Evolutionary conservation across 257 asterid genomes (phyloP).

Genomic region (Dorcoceras hygrometricum): DNA sequence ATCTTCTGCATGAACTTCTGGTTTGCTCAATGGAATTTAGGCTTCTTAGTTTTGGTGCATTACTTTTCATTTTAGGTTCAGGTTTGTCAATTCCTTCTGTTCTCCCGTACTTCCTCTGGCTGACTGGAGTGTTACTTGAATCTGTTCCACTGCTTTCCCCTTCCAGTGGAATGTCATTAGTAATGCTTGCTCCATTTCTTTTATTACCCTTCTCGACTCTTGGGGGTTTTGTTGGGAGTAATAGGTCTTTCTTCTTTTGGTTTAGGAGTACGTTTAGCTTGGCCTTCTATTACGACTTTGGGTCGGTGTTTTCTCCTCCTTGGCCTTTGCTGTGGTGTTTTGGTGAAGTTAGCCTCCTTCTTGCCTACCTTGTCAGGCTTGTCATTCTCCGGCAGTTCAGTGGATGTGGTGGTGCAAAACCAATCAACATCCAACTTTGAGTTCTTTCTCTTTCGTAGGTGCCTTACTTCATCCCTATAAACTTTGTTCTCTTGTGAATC

Average conservation of each 20-base stretch:
- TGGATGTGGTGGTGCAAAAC: constrained; percentile 31
- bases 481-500: constrained; percentile 24
- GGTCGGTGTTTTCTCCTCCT: constrained; percentile 92
- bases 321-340: constrained; percentile 65
- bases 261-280: constrained; percentile 44
- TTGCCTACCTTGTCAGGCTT: constrained; percentile 70
- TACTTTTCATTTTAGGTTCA: constrained; percentile 19
- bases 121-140: constrained; percentile 27
- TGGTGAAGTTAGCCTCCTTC: constrained; percentile 43
- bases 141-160: constrained; percentile 33
- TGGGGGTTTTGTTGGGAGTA: constrained; percentile 34
- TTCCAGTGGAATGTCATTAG: constrained; percentile 28
- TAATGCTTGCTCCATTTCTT: constrained; percentile 31
- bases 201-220: constrained; percentile 52
- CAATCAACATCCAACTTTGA: constrained; percentile 33
- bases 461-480: constrained; percentile 30
- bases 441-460: constrained; percentile 30
- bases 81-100: constrained; percentile 33
- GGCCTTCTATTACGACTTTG: constrained; percentile 70
- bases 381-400: constrained; percentile 55
- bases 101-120: constrained; percentile 39
- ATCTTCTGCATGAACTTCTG: neutral
- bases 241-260: constrained; percentile 39
- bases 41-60: neutral
- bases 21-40: neutral